phyloP scores from a whole-genome alignment of 306 rosid species.

The Datisca glomerata region DNA sequence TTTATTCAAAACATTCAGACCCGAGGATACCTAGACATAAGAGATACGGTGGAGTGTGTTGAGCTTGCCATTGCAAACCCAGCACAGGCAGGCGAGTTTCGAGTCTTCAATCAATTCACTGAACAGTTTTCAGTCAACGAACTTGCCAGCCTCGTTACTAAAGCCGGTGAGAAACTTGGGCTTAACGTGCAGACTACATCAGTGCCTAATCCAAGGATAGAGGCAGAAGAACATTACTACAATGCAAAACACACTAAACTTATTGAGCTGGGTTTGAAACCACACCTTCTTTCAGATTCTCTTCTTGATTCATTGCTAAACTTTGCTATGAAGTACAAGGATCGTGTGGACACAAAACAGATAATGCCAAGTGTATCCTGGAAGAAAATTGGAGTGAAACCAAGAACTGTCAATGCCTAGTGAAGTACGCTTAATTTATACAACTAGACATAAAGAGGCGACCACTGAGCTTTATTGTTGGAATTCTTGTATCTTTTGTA shows the following conservation, averaged over 20 bases:
- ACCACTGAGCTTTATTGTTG: too few relatives aligned
- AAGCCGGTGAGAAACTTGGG: constrained; percentile 80
- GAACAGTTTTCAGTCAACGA: constrained; percentile 88
- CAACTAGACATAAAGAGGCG: too few relatives aligned
- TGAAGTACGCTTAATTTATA: too few relatives aligned
- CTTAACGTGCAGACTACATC: constrained; percentile 52
- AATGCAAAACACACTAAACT: constrained; percentile 91
- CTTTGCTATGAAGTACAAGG: constrained; percentile 59
- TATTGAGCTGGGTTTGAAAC: constrained; percentile 74
- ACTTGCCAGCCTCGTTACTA: constrained; percentile 69
- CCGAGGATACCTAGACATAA: constrained; percentile 87
- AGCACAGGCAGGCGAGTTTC: constrained; percentile 69
- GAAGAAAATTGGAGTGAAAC: constrained; percentile 68
- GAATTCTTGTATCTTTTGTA: too few relatives aligned
- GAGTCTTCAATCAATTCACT: constrained; percentile 87
- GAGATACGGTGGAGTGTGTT: constrained; percentile 92
- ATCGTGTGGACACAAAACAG: constrained; percentile 77
- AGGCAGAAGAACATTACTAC: constrained; percentile 96
- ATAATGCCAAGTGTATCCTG: constrained; percentile 95
- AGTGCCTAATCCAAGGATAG: constrained; percentile 95
- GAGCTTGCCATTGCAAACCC: constrained; percentile 96
- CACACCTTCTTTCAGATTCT: constrained; percentile 87
- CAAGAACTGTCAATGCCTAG: constrained; percentile 61
- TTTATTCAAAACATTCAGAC: constrained; percentile 41
- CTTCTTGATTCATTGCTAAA: constrained; percentile 89